These are phyloP conservation scores for Lepidium sativum DNA, from an alignment of 345 rosid species.

Conservation along the genomic window DNA sequence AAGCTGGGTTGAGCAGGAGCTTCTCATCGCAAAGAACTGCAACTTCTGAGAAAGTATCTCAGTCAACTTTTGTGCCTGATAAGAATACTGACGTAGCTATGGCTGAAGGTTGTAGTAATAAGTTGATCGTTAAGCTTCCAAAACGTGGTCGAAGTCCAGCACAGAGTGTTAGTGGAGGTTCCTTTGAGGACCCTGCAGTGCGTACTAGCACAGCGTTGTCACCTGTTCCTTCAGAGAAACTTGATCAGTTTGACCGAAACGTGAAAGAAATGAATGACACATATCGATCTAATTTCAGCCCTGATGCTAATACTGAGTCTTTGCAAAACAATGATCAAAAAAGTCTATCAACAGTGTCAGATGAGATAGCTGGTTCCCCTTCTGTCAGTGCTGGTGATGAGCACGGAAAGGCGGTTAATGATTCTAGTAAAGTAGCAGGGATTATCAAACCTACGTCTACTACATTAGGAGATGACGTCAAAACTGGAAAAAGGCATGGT, in stretches of 20 bases:
- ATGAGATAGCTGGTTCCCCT: constrained; percentile 49
- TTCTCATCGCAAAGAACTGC: constrained; percentile 38
- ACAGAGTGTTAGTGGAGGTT: constrained; percentile 62
- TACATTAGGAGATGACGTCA: constrained; percentile 39
- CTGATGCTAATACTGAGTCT: constrained; percentile 47
- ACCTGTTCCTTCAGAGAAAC: constrained; percentile 51
- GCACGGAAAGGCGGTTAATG: constrained; percentile 32
- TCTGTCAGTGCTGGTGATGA: constrained; percentile 38
- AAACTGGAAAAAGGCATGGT: constrained; percentile 40
- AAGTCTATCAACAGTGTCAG: constrained; percentile 37
- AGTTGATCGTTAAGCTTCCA: constrained; percentile 64
- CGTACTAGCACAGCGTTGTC: constrained; percentile 57
- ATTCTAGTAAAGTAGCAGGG: constrained; percentile 32
- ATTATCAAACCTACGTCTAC: constrained; percentile 34
- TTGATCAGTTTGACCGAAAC: constrained; percentile 39
- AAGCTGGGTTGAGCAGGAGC: constrained; percentile 41
- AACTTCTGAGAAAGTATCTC: constrained; percentile 50
- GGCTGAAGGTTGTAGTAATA: constrained; percentile 50
- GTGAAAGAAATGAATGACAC: constrained; percentile 42
- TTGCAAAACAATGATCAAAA: constrained; percentile 61
- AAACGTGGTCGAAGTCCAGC: constrained; percentile 76
- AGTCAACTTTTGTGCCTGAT: constrained; percentile 41
- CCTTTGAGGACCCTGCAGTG: constrained; percentile 52
- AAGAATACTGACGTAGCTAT: constrained; percentile 45
- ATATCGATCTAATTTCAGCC: constrained; percentile 25